phyloP scores from a whole-genome alignment of 805 yeast genomes.

The Wickerhamiella qilinensis region DNA sequence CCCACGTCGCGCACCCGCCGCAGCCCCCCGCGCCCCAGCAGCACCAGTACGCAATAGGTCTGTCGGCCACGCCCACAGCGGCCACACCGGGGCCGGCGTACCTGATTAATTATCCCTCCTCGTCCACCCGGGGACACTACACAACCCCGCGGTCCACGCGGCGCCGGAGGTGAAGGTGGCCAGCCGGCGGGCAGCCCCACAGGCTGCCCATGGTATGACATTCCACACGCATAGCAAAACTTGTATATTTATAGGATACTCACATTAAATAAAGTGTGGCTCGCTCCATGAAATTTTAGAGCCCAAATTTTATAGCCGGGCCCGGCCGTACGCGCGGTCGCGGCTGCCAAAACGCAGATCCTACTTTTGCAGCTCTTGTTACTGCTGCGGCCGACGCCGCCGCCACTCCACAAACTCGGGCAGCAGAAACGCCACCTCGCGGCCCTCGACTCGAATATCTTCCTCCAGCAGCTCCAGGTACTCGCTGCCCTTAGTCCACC shows the following conservation, averaged over 20 bases:
- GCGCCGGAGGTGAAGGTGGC: too few relatives aligned
- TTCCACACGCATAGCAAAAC: too few relatives aligned
- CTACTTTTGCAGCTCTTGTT: too few relatives aligned
- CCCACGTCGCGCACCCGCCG: background rate
- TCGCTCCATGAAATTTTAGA: too few relatives aligned
- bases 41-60: background rate
- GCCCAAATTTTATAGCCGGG: too few relatives aligned
- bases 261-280: too few relatives aligned
- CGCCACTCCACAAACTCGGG: constrained; percentile 16
- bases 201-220: too few relatives aligned
- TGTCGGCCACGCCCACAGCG: background rate
- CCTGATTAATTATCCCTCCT: background rate
- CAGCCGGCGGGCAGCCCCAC: too few relatives aligned
- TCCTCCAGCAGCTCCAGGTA: constrained; percentile 9
- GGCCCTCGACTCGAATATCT: constrained; percentile 6
- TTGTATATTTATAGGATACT: too few relatives aligned
- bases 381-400: too few relatives aligned
- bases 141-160: background rate
- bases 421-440: constrained; percentile 12
- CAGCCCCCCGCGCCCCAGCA: background rate
- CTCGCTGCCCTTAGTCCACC: constrained; percentile 3
- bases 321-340: too few relatives aligned
- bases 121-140: background rate
- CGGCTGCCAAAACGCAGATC: too few relatives aligned
- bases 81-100: background rate